Percentiles rank a stretch among this genome's conserved stretches.
Evolutionary conservation across 768 basidiomycete species (phyloP).

Genomic region (Galerina sulciceps): DNA sequence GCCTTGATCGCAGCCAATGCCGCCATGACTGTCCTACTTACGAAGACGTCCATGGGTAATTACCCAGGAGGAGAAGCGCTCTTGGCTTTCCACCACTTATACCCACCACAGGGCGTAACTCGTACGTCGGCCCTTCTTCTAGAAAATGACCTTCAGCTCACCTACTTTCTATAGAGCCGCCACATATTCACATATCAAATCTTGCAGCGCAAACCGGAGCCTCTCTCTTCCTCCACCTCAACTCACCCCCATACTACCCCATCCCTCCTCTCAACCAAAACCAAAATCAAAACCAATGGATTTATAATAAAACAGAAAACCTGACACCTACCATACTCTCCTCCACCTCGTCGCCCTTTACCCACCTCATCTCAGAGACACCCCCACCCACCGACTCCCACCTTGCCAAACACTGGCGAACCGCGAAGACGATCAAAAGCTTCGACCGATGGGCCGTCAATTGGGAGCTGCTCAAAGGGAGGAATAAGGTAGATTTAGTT

Average conservation of each 20-base stretch:
- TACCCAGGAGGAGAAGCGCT: slow-evolving; percentile 91
- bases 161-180: slow-evolving; percentile 6
- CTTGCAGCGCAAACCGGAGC: slow-evolving; percentile 90
- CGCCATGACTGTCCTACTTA: slow-evolving; percentile 53
- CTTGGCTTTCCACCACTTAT: slow-evolving; percentile 57
- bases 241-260: slow-evolving; percentile 54
- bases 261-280: slow-evolving; percentile 21
- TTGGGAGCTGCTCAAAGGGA: slow-evolving; percentile 25
- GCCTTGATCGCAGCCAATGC: slow-evolving; percentile 59
- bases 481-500: slow-evolving; percentile 16
- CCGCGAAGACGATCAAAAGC: slow-evolving; percentile 45
- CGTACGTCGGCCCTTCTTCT: slow-evolving; percentile 15
- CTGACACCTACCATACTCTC: slow-evolving; percentile 48
- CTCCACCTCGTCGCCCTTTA: slow-evolving; percentile 41
- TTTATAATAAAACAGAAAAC: slow-evolving; percentile 84
- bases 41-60: slow-evolving; percentile 68
- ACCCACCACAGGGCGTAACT: slow-evolving; percentile 29
- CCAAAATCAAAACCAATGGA: slow-evolving; percentile 52
- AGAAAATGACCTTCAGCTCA: not conserved
- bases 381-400: slow-evolving; percentile 27
- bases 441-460: slow-evolving; percentile 44
- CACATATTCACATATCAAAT: slow-evolving; percentile 80
- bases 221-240: slow-evolving; percentile 80
- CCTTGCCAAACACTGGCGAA: slow-evolving; percentile 40
- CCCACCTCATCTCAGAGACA: slow-evolving; percentile 67